Evolutionary conservation across 169 alveolate genomes (phyloP).

Genomic region (Eimeria tenella): DNA sequence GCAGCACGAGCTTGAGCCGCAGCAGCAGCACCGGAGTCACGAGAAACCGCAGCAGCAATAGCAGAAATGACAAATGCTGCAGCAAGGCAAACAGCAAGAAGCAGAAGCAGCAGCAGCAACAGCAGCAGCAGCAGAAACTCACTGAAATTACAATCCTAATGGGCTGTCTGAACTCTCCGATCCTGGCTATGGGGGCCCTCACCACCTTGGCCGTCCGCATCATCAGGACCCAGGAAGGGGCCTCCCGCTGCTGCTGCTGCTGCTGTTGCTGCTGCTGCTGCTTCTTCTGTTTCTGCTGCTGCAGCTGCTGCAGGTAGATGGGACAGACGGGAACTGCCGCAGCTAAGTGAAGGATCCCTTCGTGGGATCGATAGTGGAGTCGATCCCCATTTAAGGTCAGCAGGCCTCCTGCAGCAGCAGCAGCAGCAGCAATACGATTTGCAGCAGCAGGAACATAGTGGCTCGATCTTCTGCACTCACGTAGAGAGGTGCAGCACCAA

Average conservation of each 20-base stretch:
- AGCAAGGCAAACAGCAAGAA: neutral
- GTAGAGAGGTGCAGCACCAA: neutral
- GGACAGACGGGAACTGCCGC: conserved; percentile 7
- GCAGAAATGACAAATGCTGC: neutral
- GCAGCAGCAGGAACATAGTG: conserved; percentile 6
- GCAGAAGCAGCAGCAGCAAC: conserved; percentile 14
- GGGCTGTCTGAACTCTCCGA: conserved; percentile 2
- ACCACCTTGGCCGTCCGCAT: neutral
- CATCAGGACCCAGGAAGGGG: conserved; percentile 20
- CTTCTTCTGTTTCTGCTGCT: neutral
- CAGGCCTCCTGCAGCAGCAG: conserved; percentile 30
- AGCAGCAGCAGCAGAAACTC: conserved; percentile 16
- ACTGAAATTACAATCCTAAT: neutral
- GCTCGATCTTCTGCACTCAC: neutral
- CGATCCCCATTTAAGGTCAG: neutral
- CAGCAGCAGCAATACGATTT: neutral
- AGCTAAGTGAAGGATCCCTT: conserved; percentile 4
- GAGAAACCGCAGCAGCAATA: neutral
- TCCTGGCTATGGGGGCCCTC: conserved; percentile 26
- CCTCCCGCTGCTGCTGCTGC: neutral
- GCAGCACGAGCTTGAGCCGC: neutral
- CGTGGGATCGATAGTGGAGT: conserved; percentile 1
- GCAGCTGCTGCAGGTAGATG: neutral
- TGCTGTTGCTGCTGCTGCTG: neutral
- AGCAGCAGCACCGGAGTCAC: neutral